These are phyloP conservation scores for Suaeda aralocaspica DNA, from an alignment of 148 eudicot species.

Conservation along the genomic window DNA sequence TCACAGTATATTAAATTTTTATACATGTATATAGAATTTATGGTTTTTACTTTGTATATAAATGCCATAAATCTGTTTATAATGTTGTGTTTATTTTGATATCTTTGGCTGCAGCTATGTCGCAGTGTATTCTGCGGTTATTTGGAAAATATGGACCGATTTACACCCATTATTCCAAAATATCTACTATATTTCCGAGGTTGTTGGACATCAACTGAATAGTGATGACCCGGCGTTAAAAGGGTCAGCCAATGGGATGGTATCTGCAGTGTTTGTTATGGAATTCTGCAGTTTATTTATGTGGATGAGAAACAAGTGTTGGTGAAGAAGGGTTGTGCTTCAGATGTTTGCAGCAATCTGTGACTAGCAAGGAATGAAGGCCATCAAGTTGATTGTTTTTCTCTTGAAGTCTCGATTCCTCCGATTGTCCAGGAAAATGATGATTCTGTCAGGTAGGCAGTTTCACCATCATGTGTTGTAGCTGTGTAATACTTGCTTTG, in stretches of 20 bases:
- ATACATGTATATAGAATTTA: too few species aligned
- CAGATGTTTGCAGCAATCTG: slow-evolving; percentile 43
- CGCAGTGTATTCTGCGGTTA: slow-evolving; percentile 62
- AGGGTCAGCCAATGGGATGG: slow-evolving; percentile 22
- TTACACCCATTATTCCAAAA: slow-evolving; percentile 31
- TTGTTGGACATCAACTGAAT: slow-evolving; percentile 20
- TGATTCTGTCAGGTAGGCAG: slow-evolving; percentile 54
- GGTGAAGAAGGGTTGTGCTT: slow-evolving; percentile 41
- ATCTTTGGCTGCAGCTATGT: slow-evolving; percentile 53
- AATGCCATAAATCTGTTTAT: background rate
- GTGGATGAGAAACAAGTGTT: slow-evolving; percentile 37
- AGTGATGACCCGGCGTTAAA: slow-evolving; percentile 23
- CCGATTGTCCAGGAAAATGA: slow-evolving; percentile 52
- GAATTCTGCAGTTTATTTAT: slow-evolving; percentile 70
- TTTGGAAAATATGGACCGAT: slow-evolving; percentile 49
- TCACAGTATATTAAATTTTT: too few species aligned
- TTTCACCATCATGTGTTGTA: background rate
- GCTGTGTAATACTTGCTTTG: background rate
- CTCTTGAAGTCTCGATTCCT: slow-evolving; percentile 80
- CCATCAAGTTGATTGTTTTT: slow-evolving; percentile 48
- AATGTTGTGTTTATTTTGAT: background rate
- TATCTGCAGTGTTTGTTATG: slow-evolving; percentile 63
- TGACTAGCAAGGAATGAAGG: slow-evolving; percentile 48
- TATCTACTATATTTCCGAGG: slow-evolving; percentile 26
- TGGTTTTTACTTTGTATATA: too few species aligned